A percentile compares a stretch with the other conserved stretches of the same genome.
Evolutionary conservation across 1,139 yeast genomes (phyloP).

Genomic region (Dujonia santamariae): DNA sequence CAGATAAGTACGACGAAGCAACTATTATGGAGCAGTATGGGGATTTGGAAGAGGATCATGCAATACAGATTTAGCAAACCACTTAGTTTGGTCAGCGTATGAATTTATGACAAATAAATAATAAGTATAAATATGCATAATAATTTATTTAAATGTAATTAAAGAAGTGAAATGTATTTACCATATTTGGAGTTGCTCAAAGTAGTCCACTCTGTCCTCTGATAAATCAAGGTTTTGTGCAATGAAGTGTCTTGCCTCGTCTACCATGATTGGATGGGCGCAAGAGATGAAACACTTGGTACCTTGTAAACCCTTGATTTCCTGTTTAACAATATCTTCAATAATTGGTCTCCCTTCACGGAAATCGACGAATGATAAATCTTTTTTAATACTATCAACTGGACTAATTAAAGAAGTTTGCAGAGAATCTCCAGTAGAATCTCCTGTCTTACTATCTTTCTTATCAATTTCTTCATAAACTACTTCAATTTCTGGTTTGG

Average conservation of each 20-base stretch:
- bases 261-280: slow-evolving; percentile 42
- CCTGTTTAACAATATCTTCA: slow-evolving; percentile 27
- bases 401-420: no score
- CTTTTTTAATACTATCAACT: slow-evolving; percentile 16
- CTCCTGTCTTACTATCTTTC: no score
- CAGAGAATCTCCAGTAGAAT: no score
- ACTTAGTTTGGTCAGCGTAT: no score
- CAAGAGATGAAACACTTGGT: slow-evolving; percentile 38
- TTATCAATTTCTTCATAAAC: no score
- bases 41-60: background rate
- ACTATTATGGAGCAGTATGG: no score
- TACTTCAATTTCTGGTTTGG: slow-evolving; percentile 40
- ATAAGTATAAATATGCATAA: no score
- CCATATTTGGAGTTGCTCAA: slow-evolving; percentile 42
- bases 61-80: background rate
- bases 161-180: slow-evolving; percentile 14
- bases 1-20: background rate
- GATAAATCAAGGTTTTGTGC: slow-evolving; percentile 26
- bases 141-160: no score
- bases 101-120: no score
- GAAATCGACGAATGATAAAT: slow-evolving; percentile 25
- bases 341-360: slow-evolving; percentile 44
- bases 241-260: slow-evolving; percentile 33
- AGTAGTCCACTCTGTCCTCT: slow-evolving; percentile 36
- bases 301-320: slow-evolving; percentile 27